phyloP scores from a whole-genome alignment of 148 eudicot genomes.

The Mesembryanthemum crystallinum region DNA sequence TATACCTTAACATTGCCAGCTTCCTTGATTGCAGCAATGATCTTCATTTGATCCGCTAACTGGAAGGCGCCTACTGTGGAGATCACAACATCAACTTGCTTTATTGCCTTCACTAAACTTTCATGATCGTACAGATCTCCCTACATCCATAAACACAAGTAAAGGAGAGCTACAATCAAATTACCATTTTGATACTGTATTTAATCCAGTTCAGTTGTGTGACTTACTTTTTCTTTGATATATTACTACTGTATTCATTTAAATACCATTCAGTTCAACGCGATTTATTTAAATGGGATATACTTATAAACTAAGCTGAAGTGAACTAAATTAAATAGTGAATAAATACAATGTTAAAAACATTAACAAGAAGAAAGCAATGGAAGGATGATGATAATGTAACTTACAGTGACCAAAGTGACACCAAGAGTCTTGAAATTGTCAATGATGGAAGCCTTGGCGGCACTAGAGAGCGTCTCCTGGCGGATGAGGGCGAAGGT shows the following conservation, averaged over 20 bases:
- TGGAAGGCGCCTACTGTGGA: conserved; percentile 45
- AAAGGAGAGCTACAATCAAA: neutral
- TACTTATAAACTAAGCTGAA: too few species aligned
- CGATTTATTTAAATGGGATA: too few species aligned
- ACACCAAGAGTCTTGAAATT: conserved; percentile 53
- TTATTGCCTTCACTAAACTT: conserved; percentile 62
- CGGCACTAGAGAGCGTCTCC: conserved; percentile 40
- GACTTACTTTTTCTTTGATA: too few species aligned
- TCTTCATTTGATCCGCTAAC: conserved; percentile 57
- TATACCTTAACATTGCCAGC: conserved; percentile 79
- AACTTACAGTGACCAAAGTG: conserved; percentile 39
- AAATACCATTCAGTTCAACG: too few species aligned
- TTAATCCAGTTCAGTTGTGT: too few species aligned
- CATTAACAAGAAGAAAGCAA: too few species aligned
- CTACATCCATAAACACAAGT: conserved; percentile 23
- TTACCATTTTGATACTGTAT: too few species aligned
- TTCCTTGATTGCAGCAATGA: conserved; percentile 69
- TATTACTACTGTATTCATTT: too few species aligned
- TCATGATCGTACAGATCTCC: conserved; percentile 58
- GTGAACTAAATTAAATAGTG: too few species aligned
- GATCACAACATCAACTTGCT: conserved; percentile 74
- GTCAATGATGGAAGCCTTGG: conserved; percentile 43
- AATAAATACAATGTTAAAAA: too few species aligned
- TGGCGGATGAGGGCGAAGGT: conserved; percentile 56
- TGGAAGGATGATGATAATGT: conserved; percentile 7